Evolutionary conservation across 2,329 filamentous ascomycete species (phyloP).

Genomic region (Didymella keratinophila): DNA sequence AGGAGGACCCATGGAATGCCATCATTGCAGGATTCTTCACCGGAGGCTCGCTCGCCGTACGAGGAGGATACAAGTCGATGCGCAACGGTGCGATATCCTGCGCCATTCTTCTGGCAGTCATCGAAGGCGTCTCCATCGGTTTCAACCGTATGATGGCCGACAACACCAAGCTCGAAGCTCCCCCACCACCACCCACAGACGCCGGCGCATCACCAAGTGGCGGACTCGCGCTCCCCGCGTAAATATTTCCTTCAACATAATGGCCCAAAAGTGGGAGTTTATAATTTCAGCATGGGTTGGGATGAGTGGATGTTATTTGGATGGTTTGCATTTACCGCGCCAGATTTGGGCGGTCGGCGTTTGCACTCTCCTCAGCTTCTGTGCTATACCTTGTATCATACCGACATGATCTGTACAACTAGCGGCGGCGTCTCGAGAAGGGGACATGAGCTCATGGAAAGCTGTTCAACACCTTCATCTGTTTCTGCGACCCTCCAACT

Average conservation of each 20-base stretch:
- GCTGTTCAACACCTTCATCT: conserved; percentile 3
- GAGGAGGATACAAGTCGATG: conserved; percentile 90
- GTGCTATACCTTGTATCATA: conserved; percentile 47
- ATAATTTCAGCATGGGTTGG: conserved; percentile 31
- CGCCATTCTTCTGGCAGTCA: conserved; percentile 90
- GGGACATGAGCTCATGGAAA: conserved; percentile 23
- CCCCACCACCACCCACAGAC: conserved; percentile 55
- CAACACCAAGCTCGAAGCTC: conserved; percentile 78
- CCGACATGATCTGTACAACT: conserved; percentile 42
- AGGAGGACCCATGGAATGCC: conserved; percentile 98
- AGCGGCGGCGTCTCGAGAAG: conserved; percentile 32
- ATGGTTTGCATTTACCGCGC: conserved; percentile 43
- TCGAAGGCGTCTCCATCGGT: conserved; percentile 95
- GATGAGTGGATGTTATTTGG: conserved; percentile 32
- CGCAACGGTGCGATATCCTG: conserved; percentile 97
- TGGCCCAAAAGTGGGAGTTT: conserved; percentile 26
- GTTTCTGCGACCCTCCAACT: no score
- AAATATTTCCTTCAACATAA: conserved; percentile 26
- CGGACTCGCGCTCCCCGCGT: conserved; percentile 37
- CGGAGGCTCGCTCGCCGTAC: conserved; percentile 81
- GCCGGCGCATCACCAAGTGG: conserved; percentile 30
- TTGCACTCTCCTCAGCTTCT: conserved; percentile 49
- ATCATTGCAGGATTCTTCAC: conserved; percentile 98
- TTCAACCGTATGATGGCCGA: conserved; percentile 95
- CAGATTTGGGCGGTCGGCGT: conserved; percentile 43